Evolutionary conservation across 192 early-diverging fungal genomes (phyloP).

Genomic region (Podila clonocystis): DNA sequence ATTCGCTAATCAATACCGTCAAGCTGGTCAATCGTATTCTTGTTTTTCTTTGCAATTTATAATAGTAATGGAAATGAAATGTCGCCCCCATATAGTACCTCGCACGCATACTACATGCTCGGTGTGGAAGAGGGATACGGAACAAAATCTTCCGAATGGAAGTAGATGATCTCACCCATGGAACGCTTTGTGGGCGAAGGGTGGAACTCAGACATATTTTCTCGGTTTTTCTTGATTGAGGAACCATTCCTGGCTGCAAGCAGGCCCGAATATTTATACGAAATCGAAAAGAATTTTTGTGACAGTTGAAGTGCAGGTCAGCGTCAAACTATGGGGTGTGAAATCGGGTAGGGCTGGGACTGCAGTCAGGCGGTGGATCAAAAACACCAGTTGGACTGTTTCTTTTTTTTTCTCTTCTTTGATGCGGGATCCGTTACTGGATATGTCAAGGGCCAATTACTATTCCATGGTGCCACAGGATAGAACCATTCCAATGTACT

Average conservation of each 20-base stretch:
- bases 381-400: too few species aligned
- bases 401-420: too few species aligned
- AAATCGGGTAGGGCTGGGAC: background rate
- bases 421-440: too few species aligned
- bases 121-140: slow-evolving; percentile 39
- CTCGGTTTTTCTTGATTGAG: slow-evolving; percentile 27
- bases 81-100: slow-evolving; percentile 40
- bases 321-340: background rate
- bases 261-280: background rate
- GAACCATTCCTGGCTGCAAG: background rate
- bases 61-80: slow-evolving; percentile 6
- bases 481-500: too few species aligned
- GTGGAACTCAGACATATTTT: slow-evolving; percentile 45
- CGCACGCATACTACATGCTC: slow-evolving; percentile 23
- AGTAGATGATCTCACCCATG: slow-evolving; percentile 44
- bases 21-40: background rate
- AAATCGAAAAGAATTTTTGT: background rate
- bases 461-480: too few species aligned
- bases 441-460: too few species aligned
- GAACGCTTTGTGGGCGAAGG: slow-evolving; percentile 39
- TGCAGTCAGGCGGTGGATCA: too few species aligned
- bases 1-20: too few species aligned
- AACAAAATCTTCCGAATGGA: slow-evolving; percentile 42
- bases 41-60: background rate
- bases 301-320: background rate